These are phyloP conservation scores for Ganoderma boninense DNA, from an alignment of 1,284 basidiomycete species.

Conservation along the genomic window DNA sequence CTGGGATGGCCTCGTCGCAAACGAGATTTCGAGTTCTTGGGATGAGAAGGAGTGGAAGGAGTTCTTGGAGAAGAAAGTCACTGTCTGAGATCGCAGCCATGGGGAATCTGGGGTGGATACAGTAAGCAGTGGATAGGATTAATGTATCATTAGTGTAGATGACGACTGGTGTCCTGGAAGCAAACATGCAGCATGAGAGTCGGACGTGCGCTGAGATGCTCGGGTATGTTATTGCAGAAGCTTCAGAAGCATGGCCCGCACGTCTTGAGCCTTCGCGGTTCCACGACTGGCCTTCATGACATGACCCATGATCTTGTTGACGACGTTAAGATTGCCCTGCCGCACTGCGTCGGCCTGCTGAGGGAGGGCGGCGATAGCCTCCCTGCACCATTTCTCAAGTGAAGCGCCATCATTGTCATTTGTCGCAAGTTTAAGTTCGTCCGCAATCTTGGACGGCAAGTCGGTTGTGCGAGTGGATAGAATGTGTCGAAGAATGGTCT, in stretches of 20 bases:
- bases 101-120: not conserved
- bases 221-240: constrained; percentile 43
- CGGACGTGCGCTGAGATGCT: not conserved
- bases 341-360: constrained; percentile 76
- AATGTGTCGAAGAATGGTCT: constrained; percentile 72
- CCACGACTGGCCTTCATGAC: constrained; percentile 91
- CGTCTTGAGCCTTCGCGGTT: constrained; percentile 71
- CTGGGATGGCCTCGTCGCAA: constrained; percentile 86
- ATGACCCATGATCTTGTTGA: constrained; percentile 89
- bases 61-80: constrained; percentile 79
- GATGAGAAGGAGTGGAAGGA: constrained; percentile 86
- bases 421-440: constrained; percentile 57
- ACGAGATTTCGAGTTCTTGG: constrained; percentile 86
- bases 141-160: constrained; percentile 11
- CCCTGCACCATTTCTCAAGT: constrained; percentile 63
- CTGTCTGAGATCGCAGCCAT: constrained; percentile 17
- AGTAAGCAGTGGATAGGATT: constrained; percentile 21
- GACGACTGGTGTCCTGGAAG: constrained; percentile 2
- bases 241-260: constrained; percentile 54
- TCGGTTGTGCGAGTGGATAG: constrained; percentile 53
- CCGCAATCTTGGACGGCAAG: constrained; percentile 54
- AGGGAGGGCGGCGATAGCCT: constrained; percentile 75
- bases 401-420: constrained; percentile 44
- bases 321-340: constrained; percentile 80
- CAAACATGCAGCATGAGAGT: not conserved